These are phyloP conservation scores for Solanum chiquidenum DNA, from an alignment of 257 asterid species.

Conservation along the genomic window DNA sequence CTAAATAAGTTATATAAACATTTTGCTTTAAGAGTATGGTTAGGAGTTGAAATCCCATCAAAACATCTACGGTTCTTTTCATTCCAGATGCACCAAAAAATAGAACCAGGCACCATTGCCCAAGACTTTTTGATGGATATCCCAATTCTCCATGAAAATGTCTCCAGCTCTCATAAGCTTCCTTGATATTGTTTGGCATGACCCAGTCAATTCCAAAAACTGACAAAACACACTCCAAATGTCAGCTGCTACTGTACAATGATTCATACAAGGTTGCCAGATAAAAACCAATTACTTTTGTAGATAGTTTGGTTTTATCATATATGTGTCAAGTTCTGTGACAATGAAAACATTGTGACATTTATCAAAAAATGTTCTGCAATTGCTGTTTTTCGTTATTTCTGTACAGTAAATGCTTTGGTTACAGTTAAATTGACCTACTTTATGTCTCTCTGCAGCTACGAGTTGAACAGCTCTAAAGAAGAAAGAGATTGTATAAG, in stretches of 20 bases:
- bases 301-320: background rate
- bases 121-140: background rate
- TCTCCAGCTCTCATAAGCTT: background rate
- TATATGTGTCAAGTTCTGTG: background rate
- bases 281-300: background rate
- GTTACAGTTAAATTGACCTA: background rate
- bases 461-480: conserved; percentile 56
- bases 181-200: background rate
- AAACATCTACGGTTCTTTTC: background rate
- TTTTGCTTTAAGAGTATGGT: background rate
- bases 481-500: conserved; percentile 63
- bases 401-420: background rate
- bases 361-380: background rate
- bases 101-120: background rate
- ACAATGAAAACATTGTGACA: background rate
- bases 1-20: background rate
- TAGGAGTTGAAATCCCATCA: background rate
- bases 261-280: background rate
- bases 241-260: background rate
- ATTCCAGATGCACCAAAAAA: background rate
- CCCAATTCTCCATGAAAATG: background rate
- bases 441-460: conserved; percentile 41
- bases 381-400: background rate
- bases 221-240: background rate
- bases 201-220: background rate